phyloP scores from a whole-genome alignment of 2,329 filamentous ascomycete species.

The Clarireedia sp. region DNA sequence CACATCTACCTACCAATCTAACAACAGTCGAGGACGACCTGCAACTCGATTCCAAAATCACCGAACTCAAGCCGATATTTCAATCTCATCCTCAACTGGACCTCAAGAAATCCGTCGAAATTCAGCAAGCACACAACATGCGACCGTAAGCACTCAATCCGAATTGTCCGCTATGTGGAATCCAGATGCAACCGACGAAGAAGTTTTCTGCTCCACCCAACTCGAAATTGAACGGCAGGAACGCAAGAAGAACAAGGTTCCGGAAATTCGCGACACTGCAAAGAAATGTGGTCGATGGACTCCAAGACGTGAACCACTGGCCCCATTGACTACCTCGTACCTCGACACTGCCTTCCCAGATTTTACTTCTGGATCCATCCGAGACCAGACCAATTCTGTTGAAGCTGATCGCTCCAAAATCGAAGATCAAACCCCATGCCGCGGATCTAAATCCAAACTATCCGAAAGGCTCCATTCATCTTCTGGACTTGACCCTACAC shows the following conservation, averaged over 20 bases:
- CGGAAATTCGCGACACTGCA: conserved; percentile 28
- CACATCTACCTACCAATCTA: not conserved
- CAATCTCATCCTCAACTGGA: not conserved
- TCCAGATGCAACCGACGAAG: conserved; percentile 1
- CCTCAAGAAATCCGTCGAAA: not conserved
- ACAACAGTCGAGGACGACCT: not conserved
- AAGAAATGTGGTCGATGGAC: conserved; percentile 28
- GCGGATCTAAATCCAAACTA: conserved; percentile 9
- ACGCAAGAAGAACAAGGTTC: conserved; percentile 14
- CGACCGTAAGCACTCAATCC: not conserved
- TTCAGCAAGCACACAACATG: conserved; percentile 5
- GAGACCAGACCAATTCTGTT: conserved; percentile 43
- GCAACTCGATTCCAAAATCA: not conserved
- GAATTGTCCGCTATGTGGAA: not conserved
- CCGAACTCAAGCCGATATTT: not conserved
- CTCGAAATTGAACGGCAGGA: conserved; percentile 1
- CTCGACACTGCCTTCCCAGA: conserved; percentile 39
- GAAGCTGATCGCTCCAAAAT: conserved; percentile 47
- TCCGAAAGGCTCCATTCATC: not conserved
- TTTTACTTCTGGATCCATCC: conserved; percentile 36
- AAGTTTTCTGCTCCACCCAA: conserved; percentile 1
- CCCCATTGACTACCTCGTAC: conserved; percentile 35
- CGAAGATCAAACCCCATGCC: conserved; percentile 13
- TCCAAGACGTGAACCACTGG: conserved; percentile 29
- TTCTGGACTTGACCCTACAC: not conserved